These are phyloP conservation scores for Apiotrichum gamsii DNA, from an alignment of 1,284 basidiomycete genomes.

Conservation along the genomic window DNA sequence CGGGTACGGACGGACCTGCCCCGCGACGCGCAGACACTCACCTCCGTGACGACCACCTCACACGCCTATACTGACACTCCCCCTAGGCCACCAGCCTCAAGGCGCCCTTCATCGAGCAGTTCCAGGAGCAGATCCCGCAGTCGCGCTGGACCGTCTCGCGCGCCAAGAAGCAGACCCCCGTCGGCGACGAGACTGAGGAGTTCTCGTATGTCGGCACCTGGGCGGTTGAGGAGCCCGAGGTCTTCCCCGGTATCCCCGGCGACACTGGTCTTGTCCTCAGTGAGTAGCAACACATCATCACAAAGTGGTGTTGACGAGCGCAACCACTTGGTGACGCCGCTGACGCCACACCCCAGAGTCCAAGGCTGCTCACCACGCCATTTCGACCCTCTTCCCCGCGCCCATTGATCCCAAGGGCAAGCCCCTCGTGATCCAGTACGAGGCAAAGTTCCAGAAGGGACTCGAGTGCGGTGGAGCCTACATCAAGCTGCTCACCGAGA, in stretches of 20 bases:
- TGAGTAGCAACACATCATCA: too few relatives aligned
- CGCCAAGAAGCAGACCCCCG: conserved; percentile 93
- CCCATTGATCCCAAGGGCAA: conserved; percentile 73
- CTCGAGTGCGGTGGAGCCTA: conserved; percentile 99
- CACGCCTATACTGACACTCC: conserved; percentile 1
- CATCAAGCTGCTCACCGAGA: conserved; percentile 77
- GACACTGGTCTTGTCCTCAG: conserved; percentile 84
- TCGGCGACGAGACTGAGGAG: conserved; percentile 68
- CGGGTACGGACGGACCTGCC: too few relatives aligned
- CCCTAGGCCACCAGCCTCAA: conserved; percentile 69
- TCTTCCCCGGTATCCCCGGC: conserved; percentile 63
- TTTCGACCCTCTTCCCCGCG: conserved; percentile 80
- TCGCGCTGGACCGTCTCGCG: conserved; percentile 92
- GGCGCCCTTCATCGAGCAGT: conserved; percentile 97
- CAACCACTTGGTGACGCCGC: too few relatives aligned
- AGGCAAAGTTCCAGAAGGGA: conserved; percentile 99
- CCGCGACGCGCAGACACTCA: too few relatives aligned
- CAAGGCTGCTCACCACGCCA: conserved; percentile 66
- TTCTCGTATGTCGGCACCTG: conserved; percentile 97
- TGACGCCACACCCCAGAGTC: conserved; percentile 37
- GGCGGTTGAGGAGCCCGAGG: conserved; percentile 84
- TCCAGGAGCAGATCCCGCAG: conserved; percentile 64
- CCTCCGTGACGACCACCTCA: neutral
- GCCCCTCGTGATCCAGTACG: conserved; percentile 95
- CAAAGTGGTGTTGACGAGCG: too few relatives aligned